Percentiles rank a stretch among this genome's conserved stretches.
These are phyloP conservation scores for Sanghuangporus baumii DNA, from an alignment of 1,284 basidiomycete genomes.

Conservation along the genomic window DNA sequence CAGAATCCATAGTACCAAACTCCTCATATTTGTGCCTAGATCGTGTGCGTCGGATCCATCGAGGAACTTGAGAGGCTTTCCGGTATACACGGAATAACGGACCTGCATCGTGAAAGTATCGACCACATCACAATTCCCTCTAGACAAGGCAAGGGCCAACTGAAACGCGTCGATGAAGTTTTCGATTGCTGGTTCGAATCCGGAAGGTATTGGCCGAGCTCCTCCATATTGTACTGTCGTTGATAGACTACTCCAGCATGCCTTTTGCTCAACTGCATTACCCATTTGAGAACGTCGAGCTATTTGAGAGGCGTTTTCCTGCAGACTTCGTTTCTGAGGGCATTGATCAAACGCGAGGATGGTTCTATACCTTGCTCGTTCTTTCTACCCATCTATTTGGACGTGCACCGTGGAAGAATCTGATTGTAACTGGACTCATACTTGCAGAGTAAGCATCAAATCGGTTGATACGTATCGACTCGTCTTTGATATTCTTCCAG, in stretches of 20 bases:
- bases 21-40: not conserved
- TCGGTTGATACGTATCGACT: not conserved
- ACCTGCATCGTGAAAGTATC: not conserved
- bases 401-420: constrained; percentile 95
- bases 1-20: not conserved
- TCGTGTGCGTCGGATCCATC: not conserved
- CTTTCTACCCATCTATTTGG: constrained; percentile 93
- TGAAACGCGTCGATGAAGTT: not conserved
- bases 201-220: not conserved
- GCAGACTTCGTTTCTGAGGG: constrained; percentile 99
- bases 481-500: constrained; percentile 32
- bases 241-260: not conserved
- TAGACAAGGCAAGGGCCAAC: not conserved
- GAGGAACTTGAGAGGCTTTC: not conserved
- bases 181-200: not conserved
- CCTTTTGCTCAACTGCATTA: not conserved
- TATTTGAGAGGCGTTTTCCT: constrained; percentile 82
- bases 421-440: constrained; percentile 94
- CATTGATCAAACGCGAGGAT: constrained; percentile 92
- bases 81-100: not conserved
- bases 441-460: constrained; percentile 64
- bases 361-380: constrained; percentile 99
- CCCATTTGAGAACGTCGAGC: constrained; percentile 82
- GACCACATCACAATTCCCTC: not conserved
- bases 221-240: not conserved